Percentiles rank a stretch among this genome's conserved stretches.
Conservation (phyloP, 2,329 filamentous ascomycete species). For the Colletotrichum spinosum region DNA sequence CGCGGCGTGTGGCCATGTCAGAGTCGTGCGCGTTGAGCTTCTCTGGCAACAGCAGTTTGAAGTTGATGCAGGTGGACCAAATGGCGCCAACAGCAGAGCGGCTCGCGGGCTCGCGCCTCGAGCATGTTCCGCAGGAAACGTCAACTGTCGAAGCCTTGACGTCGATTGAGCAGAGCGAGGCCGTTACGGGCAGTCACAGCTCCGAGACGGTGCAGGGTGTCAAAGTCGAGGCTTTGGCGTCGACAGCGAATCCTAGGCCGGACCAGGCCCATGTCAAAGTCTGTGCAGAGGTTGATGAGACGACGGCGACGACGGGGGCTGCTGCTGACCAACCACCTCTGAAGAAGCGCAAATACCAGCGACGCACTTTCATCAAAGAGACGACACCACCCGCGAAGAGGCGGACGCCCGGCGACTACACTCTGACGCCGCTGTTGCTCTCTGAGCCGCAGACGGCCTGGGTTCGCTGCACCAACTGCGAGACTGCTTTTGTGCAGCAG, state of each 20-base stretch:
- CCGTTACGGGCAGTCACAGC: constrained; percentile 13
- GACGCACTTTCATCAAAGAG: constrained; percentile 47
- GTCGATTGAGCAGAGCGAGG: constrained; percentile 23
- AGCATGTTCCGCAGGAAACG: constrained; percentile 6
- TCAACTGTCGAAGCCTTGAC: constrained; percentile 14
- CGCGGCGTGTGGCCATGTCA: constrained; percentile 6
- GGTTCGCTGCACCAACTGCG: constrained; percentile 91
- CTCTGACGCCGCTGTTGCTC: constrained; percentile 81
- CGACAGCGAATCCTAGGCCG: constrained; percentile 28
- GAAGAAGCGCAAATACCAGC: constrained; percentile 50
- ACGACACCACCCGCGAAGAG: constrained; percentile 46
- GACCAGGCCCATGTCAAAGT: constrained; percentile 21
- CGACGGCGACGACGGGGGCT: constrained; percentile 22
- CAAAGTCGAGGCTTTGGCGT: constrained; percentile 22
- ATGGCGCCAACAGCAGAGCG: constrained; percentile 10
- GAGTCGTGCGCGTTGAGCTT: neutral
- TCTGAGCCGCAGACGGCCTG: constrained; percentile 81
- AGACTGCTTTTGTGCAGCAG: constrained; percentile 84
- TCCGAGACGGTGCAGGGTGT: constrained; percentile 23
- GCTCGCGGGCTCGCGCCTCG: constrained; percentile 3
- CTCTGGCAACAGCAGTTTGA: constrained; percentile 18
- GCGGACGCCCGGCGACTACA: constrained; percentile 82
- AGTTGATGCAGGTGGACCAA: constrained; percentile 17
- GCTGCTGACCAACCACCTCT: constrained; percentile 34
- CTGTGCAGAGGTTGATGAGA: constrained; percentile 34